Conservation (phyloP, 805 yeast species). For the Candida wancherniae region DNA sequence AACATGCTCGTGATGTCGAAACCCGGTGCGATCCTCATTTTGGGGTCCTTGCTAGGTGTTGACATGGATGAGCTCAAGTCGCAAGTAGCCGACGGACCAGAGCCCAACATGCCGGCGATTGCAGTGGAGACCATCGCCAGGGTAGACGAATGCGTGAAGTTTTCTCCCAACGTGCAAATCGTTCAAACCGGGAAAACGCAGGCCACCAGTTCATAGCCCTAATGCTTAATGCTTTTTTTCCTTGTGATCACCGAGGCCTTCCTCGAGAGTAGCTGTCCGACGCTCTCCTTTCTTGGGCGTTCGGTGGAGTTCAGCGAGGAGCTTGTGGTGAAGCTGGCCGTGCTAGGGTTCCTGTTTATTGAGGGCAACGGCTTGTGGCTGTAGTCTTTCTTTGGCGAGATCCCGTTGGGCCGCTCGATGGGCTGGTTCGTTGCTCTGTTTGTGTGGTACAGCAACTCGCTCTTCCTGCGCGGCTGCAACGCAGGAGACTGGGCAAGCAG, state of each 20-base stretch:
- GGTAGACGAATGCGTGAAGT: slow-evolving; percentile 50
- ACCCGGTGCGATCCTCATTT: slow-evolving; percentile 70
- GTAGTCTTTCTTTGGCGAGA: slow-evolving; percentile 2
- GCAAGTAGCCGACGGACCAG: slow-evolving; percentile 65
- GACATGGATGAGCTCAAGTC: slow-evolving; percentile 39
- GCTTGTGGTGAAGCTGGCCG: slow-evolving; percentile 6
- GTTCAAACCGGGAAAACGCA: slow-evolving; percentile 8
- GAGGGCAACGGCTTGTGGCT: slow-evolving; percentile 10
- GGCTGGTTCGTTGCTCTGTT: slow-evolving; percentile 12
- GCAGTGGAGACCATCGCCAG: slow-evolving; percentile 65
- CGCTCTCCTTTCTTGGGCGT: slow-evolving; percentile 19
- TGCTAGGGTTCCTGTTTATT: slow-evolving; percentile 7
- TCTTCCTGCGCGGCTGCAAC: slow-evolving; percentile 22
- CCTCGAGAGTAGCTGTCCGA: slow-evolving; percentile 30
- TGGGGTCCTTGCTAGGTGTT: slow-evolving; percentile 57
- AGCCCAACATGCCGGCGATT: slow-evolving; percentile 65
- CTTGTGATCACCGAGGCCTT: slow-evolving; percentile 29
- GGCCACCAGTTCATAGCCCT: not conserved
- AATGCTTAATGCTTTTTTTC: slow-evolving; percentile 14
- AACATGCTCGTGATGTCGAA: slow-evolving; percentile 79
- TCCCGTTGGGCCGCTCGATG: slow-evolving; percentile 5
- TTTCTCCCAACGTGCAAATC: slow-evolving; percentile 53
- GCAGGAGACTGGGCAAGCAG: slow-evolving; percentile 45
- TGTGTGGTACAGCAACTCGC: slow-evolving; percentile 5
- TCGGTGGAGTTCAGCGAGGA: slow-evolving; percentile 6